A percentile compares a stretch with the other conserved stretches of the same genome.
Conservation (phyloP, 2,329 filamentous ascomycete species). For the Ophiostoma australiae region DNA sequence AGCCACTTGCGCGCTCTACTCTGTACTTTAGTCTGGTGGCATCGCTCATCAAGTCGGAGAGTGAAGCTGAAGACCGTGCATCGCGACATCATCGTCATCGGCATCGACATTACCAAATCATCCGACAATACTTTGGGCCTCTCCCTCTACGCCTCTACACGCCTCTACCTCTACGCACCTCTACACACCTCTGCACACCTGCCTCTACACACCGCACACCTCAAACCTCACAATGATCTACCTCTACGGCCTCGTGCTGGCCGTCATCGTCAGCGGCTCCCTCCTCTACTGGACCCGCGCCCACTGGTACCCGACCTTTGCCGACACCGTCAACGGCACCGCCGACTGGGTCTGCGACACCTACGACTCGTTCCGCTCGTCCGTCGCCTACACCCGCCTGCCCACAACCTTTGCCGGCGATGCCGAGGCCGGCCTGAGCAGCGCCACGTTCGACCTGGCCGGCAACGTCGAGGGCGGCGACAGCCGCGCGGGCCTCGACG, state of each 20-base stretch:
- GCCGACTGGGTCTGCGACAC: conserved; percentile 43
- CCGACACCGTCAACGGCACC: conserved; percentile 34
- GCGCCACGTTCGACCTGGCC: conserved; percentile 73
- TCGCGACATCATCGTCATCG: not conserved
- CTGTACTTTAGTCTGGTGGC: no score
- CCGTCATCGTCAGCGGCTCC: conserved; percentile 66
- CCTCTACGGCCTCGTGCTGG: conserved; percentile 70
- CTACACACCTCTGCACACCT: not conserved
- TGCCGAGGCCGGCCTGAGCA: conserved; percentile 81
- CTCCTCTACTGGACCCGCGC: conserved; percentile 74
- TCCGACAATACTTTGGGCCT: not conserved
- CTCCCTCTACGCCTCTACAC: not conserved
- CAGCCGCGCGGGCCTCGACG: conserved; percentile 72
- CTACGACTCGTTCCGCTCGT: conserved; percentile 42
- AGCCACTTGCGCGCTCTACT: no score
- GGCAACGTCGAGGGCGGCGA: conserved; percentile 78
- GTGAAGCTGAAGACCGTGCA: not conserved
- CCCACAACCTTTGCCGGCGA: conserved; percentile 81
- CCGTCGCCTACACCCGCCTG: conserved; percentile 58
- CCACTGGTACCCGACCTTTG: conserved; percentile 68
- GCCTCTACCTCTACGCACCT: no score
- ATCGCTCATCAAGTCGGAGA: not conserved
- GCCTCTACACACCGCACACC: not conserved
- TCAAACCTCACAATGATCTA: conserved; percentile 63
- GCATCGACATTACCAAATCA: not conserved